These are phyloP conservation scores for Hygrophorus pudorinus DNA, from an alignment of 768 basidiomycete genomes.

Conservation along the genomic window DNA sequence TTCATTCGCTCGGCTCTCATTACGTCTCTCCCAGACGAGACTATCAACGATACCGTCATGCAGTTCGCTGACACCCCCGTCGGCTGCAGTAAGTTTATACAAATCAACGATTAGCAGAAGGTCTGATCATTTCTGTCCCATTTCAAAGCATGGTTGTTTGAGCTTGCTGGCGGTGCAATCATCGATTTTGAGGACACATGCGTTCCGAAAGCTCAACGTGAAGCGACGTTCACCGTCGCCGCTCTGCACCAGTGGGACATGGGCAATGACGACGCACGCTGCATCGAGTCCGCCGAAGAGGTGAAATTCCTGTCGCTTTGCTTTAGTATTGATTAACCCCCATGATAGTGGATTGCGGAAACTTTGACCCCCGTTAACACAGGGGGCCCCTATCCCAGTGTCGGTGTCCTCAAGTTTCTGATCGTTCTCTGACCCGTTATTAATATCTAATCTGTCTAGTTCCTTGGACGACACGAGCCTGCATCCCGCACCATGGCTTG, in stretches of 20 bases:
- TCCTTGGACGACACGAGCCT: constrained; percentile 64
- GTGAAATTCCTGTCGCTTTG: constrained; percentile 24
- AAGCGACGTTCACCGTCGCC: constrained; percentile 77
- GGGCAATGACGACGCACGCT: constrained; percentile 69
- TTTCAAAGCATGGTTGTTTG: constrained; percentile 78
- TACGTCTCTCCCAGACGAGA: constrained; percentile 75
- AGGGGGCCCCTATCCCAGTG: constrained; percentile 80
- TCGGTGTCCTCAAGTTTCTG: constrained; percentile 35
- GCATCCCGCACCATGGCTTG: constrained; percentile 52
- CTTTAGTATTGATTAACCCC: background rate
- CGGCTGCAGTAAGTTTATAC: constrained; percentile 66
- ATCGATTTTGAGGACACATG: constrained; percentile 64
- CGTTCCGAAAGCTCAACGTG: constrained; percentile 67
- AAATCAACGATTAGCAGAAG: background rate
- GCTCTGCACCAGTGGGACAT: constrained; percentile 93
- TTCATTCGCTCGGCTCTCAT: constrained; percentile 84
- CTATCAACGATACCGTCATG: constrained; percentile 74
- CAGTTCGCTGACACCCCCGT: constrained; percentile 78
- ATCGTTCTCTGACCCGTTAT: constrained; percentile 7
- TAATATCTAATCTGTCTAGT: constrained; percentile 31
- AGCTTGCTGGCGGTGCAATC: constrained; percentile 77
- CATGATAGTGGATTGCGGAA: constrained; percentile 61
- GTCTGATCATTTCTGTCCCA: constrained; percentile 1
- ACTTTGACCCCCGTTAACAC: constrained; percentile 62
- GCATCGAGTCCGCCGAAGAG: constrained; percentile 74